Percentiles rank a stretch among this genome's conserved stretches.
These are phyloP conservation scores for Fraxinus dipetala DNA, from an alignment of 305 asterid genomes.

Conservation along the genomic window DNA sequence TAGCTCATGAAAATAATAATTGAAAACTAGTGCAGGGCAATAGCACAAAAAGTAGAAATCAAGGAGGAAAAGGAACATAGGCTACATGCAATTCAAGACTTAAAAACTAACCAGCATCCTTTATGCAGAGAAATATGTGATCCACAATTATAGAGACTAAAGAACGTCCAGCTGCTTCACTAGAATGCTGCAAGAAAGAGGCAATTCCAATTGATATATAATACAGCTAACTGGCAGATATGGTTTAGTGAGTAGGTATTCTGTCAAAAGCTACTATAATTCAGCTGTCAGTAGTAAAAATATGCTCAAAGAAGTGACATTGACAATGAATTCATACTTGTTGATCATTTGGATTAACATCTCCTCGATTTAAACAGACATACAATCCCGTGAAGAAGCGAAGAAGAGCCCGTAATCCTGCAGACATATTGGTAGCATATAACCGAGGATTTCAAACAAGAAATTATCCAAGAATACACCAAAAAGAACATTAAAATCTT, in stretches of 20 bases:
- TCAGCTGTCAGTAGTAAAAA: slow-evolving; percentile 18
- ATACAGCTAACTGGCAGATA: slow-evolving; percentile 13
- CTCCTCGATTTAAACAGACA: slow-evolving; percentile 96
- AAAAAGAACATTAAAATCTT: slow-evolving; percentile 18
- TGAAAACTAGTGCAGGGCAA: not conserved
- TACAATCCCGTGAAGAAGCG: slow-evolving; percentile 91
- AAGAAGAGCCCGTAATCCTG: slow-evolving; percentile 98
- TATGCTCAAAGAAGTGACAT: slow-evolving; percentile 21
- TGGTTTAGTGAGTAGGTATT: slow-evolving; percentile 5
- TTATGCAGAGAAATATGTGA: slow-evolving; percentile 91
- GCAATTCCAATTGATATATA: slow-evolving; percentile 26
- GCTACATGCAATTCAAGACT: slow-evolving; percentile 3
- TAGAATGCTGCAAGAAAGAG: slow-evolving; percentile 62
- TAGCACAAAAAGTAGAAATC: not conserved
- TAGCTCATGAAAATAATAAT: slow-evolving; percentile 1
- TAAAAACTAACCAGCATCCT: slow-evolving; percentile 79
- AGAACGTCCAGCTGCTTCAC: slow-evolving; percentile 96
- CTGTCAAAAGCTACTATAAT: not conserved
- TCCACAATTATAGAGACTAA: slow-evolving; percentile 82
- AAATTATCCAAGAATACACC: slow-evolving; percentile 21
- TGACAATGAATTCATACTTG: slow-evolving; percentile 43
- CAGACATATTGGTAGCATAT: slow-evolving; percentile 21
- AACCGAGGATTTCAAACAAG: slow-evolving; percentile 16
- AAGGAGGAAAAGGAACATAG: slow-evolving; percentile 10
- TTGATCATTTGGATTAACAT: slow-evolving; percentile 71